Percentiles rank a stretch among this genome's conserved stretches.
Conservation (phyloP, 2,329 filamentous ascomycete genomes). For the Neurospora crassa region DNA sequence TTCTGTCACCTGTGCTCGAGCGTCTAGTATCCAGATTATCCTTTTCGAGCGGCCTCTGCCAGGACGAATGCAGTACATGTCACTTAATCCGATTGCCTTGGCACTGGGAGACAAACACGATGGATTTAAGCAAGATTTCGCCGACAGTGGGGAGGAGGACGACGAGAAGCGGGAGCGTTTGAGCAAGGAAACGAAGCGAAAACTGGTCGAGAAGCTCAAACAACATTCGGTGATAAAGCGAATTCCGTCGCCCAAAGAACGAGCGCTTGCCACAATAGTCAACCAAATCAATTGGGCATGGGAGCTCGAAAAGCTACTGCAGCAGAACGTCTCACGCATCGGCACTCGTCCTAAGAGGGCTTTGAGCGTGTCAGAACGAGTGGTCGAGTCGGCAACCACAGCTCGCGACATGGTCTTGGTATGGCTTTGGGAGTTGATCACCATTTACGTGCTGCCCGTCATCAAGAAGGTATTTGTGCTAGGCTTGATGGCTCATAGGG, state of each 20-base stretch:
- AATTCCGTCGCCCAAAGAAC: conserved; percentile 70
- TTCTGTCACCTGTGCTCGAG: conserved; percentile 60
- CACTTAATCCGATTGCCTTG: conserved; percentile 77
- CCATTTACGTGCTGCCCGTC: conserved; percentile 68
- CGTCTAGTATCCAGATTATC: conserved; percentile 74
- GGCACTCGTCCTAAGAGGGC: conserved; percentile 72
- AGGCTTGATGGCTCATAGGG: conserved; percentile 67
- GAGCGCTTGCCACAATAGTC: conserved; percentile 68
- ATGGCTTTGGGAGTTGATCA: conserved; percentile 60
- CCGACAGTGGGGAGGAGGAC: conserved; percentile 54
- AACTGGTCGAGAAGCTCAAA: conserved; percentile 76
- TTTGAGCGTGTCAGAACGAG: conserved; percentile 85
- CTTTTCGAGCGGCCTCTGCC: conserved; percentile 82
- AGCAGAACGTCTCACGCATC: conserved; percentile 82
- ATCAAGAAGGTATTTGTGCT: conserved; percentile 66
- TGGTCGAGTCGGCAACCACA: conserved; percentile 86
- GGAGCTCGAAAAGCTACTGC: conserved; percentile 76
- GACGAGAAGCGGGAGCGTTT: conserved; percentile 56
- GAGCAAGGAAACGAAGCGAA: conserved; percentile 49
- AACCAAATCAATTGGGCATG: conserved; percentile 95
- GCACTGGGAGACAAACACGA: conserved; percentile 65
- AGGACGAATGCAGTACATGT: conserved; percentile 91
- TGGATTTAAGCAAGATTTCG: conserved; percentile 24
- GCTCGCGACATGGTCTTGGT: conserved; percentile 66
- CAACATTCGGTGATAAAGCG: conserved; percentile 77